Conservation (phyloP, 495 filamentous ascomycete genomes). For the Hypoxylon trugodes region DNA sequence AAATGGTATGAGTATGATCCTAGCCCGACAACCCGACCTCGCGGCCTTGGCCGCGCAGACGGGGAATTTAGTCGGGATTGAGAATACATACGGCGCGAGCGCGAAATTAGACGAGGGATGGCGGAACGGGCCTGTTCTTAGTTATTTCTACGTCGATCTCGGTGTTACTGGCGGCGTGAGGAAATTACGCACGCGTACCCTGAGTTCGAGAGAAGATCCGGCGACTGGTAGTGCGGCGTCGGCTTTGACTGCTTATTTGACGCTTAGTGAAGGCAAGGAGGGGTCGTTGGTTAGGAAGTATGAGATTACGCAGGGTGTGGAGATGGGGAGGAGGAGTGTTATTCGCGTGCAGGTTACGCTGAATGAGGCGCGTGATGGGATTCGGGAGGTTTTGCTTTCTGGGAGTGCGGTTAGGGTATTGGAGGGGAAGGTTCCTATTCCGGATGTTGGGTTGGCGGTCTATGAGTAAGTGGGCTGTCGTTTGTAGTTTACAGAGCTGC, state of each 20-base stretch:
- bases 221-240: constrained; percentile 70
- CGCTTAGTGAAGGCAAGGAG: constrained; percentile 46
- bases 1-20: constrained; percentile 70
- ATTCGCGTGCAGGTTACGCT: constrained; percentile 48
- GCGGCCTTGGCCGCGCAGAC: constrained; percentile 51
- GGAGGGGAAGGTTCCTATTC: constrained; percentile 14
- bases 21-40: constrained; percentile 58
- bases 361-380: constrained; percentile 18
- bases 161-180: constrained; percentile 36
- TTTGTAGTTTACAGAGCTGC: too few species aligned
- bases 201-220: constrained; percentile 70
- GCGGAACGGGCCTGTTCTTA: constrained; percentile 57
- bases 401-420: constrained; percentile 14
- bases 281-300: constrained; percentile 49
- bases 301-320: constrained; percentile 72
- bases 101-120: constrained; percentile 64
- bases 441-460: background rate
- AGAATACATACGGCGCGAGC: constrained; percentile 17
- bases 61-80: constrained; percentile 40
- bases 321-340: constrained; percentile 74
- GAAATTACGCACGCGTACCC: constrained; percentile 49
- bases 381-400: constrained; percentile 6
- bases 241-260: constrained; percentile 63
- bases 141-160: constrained; percentile 62
- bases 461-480: background rate